phyloP scores from a whole-genome alignment of 2,329 filamentous ascomycete species.

The Cladophialophora bantiana region DNA sequence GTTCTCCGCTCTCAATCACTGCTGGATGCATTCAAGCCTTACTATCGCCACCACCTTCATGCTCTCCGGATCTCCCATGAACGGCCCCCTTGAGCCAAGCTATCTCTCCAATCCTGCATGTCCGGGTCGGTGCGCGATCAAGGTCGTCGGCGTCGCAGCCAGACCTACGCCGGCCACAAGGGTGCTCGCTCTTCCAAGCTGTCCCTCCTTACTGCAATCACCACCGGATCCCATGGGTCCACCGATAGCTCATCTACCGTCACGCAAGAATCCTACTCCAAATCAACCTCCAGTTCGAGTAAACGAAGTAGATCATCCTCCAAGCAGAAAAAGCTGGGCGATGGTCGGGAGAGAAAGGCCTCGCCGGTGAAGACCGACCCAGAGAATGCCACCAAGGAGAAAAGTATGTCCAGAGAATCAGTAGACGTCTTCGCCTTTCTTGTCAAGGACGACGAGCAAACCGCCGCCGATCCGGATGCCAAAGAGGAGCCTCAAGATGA shows the following conservation, averaged over 20 bases:
- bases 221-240: slow-evolving; percentile 35
- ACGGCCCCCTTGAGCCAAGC: slow-evolving; percentile 3
- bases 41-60: slow-evolving; percentile 7
- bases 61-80: slow-evolving; percentile 11
- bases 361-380: slow-evolving; percentile 12
- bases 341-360: slow-evolving; percentile 19
- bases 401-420: slow-evolving; percentile 33
- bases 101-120: slow-evolving; percentile 29
- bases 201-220: slow-evolving; percentile 40
- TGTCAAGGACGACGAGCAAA: slow-evolving; percentile 32
- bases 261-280: slow-evolving; percentile 40
- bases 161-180: slow-evolving; percentile 35
- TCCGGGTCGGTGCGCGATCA: slow-evolving; percentile 36
- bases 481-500: slow-evolving; percentile 13
- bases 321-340: slow-evolving; percentile 19
- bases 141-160: slow-evolving; percentile 38
- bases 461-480: slow-evolving; percentile 2
- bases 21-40: slow-evolving; percentile 20
- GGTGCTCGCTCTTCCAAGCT: slow-evolving; percentile 39
- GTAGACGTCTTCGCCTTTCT: slow-evolving; percentile 39
- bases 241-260: slow-evolving; percentile 38
- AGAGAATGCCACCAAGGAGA: slow-evolving; percentile 17
- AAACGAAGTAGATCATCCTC: slow-evolving; percentile 29
- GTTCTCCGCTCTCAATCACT: slow-evolving; percentile 21
- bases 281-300: slow-evolving; percentile 26